phyloP scores from a whole-genome alignment of 805 yeast genomes.

The Torulaspora gathmanii region DNA sequence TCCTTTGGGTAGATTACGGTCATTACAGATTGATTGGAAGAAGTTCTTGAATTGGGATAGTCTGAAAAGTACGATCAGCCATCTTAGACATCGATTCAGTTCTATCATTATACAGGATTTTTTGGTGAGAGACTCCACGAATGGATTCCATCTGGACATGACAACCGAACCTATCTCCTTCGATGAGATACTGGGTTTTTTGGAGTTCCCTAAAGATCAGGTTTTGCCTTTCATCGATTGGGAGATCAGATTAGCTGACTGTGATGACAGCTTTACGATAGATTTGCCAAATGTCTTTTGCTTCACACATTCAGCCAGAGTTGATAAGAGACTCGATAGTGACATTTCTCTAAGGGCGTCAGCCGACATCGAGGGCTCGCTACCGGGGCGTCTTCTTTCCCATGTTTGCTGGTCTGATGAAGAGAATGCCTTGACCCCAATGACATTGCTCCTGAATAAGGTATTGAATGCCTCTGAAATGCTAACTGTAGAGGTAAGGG shows the following conservation, averaged over 20 bases:
- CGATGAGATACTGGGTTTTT: constrained; percentile 12
- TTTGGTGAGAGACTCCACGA: constrained; percentile 20
- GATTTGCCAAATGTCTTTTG: constrained; percentile 26
- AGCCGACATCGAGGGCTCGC: constrained; percentile 22
- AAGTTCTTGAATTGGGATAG: constrained; percentile 20
- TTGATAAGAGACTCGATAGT: constrained; percentile 6
- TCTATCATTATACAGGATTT: constrained; percentile 26
- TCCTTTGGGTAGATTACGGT: constrained; percentile 17
- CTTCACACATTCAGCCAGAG: constrained; percentile 11
- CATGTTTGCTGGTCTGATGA: constrained; percentile 34
- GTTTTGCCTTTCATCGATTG: constrained; percentile 38
- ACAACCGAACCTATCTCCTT: constrained; percentile 25
- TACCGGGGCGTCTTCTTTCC: constrained; percentile 25
- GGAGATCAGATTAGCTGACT: constrained; percentile 38
- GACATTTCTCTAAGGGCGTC: constrained; percentile 7
- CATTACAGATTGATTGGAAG: constrained; percentile 22
- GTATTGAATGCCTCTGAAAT: constrained; percentile 21
- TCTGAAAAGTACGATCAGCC: constrained; percentile 1
- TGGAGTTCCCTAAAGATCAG: constrained; percentile 14
- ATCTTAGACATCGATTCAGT: constrained; percentile 17
- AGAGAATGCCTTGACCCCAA: constrained; percentile 32
- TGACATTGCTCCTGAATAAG: constrained; percentile 26
- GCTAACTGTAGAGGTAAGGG: constrained; percentile 20
- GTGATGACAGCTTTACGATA: constrained; percentile 32
- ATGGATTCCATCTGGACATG: constrained; percentile 26